Evolutionary conservation across 805 yeast genomes (phyloP), one percentile per base, ranked within the genome.

Genomic region (Nakazawaea wickerhamii): DNA sequence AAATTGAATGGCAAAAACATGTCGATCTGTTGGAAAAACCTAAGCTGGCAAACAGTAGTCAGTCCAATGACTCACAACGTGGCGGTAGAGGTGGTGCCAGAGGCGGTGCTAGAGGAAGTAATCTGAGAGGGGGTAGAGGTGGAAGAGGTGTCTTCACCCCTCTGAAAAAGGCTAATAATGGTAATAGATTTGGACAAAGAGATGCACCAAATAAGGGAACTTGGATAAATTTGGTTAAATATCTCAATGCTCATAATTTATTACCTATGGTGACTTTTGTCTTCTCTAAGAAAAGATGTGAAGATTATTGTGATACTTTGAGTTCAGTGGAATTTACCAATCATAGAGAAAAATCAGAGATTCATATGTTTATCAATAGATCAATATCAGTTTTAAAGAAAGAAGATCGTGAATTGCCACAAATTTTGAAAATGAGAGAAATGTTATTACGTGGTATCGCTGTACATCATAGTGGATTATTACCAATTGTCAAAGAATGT

Each of bases 361-460:
- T 93, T 46, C 95, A 85, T 58, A 84, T 91, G 89, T 90, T 91
- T 53, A 79, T 93, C 47, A 96, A 91, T 52, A 78, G 80, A 50
- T 95, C 98, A 0, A 84, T 90, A 19, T 73, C 90, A 0, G 74
- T 99, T 44, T 74, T 88, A 59, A 87, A 86, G 54, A 84, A 81
- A 52, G 99, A 93, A 55, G 99, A 93, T 58, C 73, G 98, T 48
- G 91, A 84, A 44, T 68, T 93, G 38, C 98, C 99, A 1, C 99
- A 93, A 63, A 91, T 93, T 45, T 50, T 86, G 47, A 79, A 84
- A 50, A 73, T 91, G 46, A 73, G 95, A 51, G 95, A 88, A 23
- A 69, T 91, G 72, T 63, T 93, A 33, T 75, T 87, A 34, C 72
- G 97, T 55, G 99, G 99, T 44, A 84, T 93, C 48, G 97, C 96